Percentiles rank a stretch among this genome's conserved stretches.
phyloP scores from a whole-genome alignment of 129 eudicot genomes.

The Erigeron canadensis region DNA sequence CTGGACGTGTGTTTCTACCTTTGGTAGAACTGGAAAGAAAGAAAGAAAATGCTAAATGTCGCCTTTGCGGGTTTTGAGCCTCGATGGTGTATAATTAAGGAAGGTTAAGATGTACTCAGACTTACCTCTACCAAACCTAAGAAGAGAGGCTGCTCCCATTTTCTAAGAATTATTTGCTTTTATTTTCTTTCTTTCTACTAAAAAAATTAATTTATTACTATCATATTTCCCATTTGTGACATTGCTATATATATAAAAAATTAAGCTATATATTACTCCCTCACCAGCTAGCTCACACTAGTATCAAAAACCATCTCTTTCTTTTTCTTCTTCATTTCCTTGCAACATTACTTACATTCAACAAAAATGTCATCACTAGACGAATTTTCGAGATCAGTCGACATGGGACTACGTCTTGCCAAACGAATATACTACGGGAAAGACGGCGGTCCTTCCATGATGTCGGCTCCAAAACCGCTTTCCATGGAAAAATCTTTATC shows the following conservation, averaged over 20 bases:
- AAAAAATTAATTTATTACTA: no score
- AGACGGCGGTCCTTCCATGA: conserved; percentile 14
- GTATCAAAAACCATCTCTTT: conserved; percentile 7
- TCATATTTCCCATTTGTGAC: neutral
- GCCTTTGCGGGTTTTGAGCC: no score
- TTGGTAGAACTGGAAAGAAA: no score
- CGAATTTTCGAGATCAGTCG: conserved; percentile 62
- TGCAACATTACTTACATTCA: neutral
- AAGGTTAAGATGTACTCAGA: no score
- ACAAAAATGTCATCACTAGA: conserved; percentile 34
- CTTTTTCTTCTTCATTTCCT: neutral
- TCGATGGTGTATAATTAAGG: no score
- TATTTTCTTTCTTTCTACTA: no score
- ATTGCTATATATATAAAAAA: no score
- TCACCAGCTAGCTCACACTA: neutral
- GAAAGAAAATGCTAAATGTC: no score
- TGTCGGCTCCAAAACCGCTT: conserved; percentile 30
- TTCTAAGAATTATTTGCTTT: no score
- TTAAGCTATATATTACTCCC: neutral
- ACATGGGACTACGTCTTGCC: conserved; percentile 61
- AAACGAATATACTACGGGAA: conserved; percentile 78
- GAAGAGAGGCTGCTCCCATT: no score
- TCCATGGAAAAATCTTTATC: conserved; percentile 44
- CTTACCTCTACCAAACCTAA: no score
- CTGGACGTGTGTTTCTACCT: no score